Conservation (phyloP, 2,329 filamentous ascomycete species). For the Thermoascus crustaceus region DNA sequence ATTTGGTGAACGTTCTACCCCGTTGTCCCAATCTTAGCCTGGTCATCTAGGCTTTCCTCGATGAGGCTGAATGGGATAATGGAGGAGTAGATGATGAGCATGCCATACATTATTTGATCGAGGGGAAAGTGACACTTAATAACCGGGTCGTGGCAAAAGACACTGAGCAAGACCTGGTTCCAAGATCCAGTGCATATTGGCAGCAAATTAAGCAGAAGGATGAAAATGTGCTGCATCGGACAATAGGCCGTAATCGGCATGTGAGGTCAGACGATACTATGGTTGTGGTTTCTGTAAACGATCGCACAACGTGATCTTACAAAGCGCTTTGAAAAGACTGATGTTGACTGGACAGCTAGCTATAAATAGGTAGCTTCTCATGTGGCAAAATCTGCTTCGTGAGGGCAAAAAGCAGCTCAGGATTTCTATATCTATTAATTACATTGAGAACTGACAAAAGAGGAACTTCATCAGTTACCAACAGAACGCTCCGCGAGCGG, state of each 20-base stretch:
- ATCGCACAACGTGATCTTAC: slow-evolving; percentile 13
- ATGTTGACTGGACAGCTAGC: slow-evolving; percentile 15
- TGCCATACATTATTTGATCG: slow-evolving; percentile 12
- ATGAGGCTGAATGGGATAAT: slow-evolving; percentile 7
- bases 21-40: slow-evolving; percentile 4
- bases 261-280: slow-evolving; percentile 16
- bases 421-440: slow-evolving; percentile 18
- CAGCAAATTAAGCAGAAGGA: too few species aligned
- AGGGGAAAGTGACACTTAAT: slow-evolving; percentile 17
- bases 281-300: slow-evolving; percentile 15
- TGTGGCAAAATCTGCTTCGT: slow-evolving; percentile 14
- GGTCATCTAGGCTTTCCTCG: neutral
- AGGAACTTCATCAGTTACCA: slow-evolving; percentile 14
- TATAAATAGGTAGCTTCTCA: slow-evolving; percentile 16
- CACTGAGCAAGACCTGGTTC: slow-evolving; percentile 15
- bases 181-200: too few species aligned
- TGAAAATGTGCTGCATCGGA: too few species aligned
- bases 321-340: slow-evolving; percentile 16
- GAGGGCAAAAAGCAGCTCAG: slow-evolving; percentile 16
- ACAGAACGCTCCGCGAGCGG: slow-evolving; percentile 18
- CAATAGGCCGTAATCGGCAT: slow-evolving; percentile 13
- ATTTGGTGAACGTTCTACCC: slow-evolving; percentile 6
- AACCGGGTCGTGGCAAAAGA: slow-evolving; percentile 14
- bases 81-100: slow-evolving; percentile 9
- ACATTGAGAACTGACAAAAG: slow-evolving; percentile 18